Base-by-base conservation (phyloP, 441 rosid genomes). In the Aleurites moluccanus region DNA sequence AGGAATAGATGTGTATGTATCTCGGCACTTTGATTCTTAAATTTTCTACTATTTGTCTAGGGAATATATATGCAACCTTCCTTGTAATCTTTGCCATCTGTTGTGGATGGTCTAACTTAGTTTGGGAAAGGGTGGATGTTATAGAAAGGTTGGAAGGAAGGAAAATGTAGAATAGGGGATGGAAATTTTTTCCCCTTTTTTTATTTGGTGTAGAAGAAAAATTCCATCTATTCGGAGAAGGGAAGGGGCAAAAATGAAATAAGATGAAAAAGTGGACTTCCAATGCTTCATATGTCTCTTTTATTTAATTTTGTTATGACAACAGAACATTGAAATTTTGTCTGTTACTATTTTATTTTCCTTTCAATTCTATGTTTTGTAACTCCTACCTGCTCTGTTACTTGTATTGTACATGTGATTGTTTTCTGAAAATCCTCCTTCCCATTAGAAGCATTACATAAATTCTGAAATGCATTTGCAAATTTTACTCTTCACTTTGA, bases 1-100 rank as follows among this genome's bases (percentile, higher is more conserved):
- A 62, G 84, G 83, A 68, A 72, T 16, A 16, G 72, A 56, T 45
- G 78, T 80, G 87, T 86, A 73, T 52, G 86, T 67, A 40, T 60
- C 75, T 67, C 71, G 0, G 60, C 70, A 35, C 20, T 9, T 53
- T 3, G 63, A 49, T 45, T 14, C 67, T 63, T 63, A 20, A 59
- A 35, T 16, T 28, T 53, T 50, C 18, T 30, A 11, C 27, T 52
- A 30, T 68, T 35, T 35, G 3, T 63, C 35, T 63, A 2, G 18
- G 13, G 23, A 63, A n/a, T 33, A 20, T 63, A 18, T 16, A 20
- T 16, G n/a, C 27, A 8, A 18, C 20, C 47, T 63, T 6, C 67
- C 23, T 62, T 62, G 7, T 25, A 13, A 30, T 14, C 1, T 35
- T 18, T 13, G 1, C 10, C 21, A 62, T 14, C 42, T 28, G 20